Percentiles rank a stretch among this genome's conserved stretches.
Evolutionary conservation across 1,284 basidiomycete genomes (phyloP).

Genomic region (Apiotrichum montevideense): DNA sequence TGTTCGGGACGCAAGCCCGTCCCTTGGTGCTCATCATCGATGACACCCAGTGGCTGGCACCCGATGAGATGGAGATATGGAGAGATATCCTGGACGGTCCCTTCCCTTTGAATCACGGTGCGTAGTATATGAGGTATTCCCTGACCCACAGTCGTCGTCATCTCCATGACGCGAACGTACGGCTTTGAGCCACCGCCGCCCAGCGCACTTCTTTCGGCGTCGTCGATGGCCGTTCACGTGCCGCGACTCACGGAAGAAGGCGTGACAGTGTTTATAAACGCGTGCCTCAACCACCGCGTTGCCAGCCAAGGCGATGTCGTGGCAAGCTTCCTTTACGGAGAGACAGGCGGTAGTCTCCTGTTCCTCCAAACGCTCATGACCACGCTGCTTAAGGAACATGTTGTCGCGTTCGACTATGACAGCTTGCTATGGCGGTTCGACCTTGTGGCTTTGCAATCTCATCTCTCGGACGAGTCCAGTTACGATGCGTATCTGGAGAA

Average conservation of each 20-base stretch:
- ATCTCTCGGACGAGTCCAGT: constrained; percentile 23
- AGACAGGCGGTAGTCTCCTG: constrained; percentile 28
- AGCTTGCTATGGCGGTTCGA: constrained; percentile 28
- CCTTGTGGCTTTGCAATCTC: constrained; percentile 21
- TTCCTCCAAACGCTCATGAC: constrained; percentile 27
- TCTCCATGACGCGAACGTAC: constrained; percentile 17
- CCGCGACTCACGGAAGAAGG: constrained; percentile 24
- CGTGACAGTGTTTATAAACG: constrained; percentile 17
- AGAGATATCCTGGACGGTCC: background rate
- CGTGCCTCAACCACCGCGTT: constrained; percentile 21
- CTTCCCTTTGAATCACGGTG: background rate
- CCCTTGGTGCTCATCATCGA: constrained; percentile 40
- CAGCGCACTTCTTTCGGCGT: constrained; percentile 1
- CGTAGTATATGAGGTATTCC: background rate
- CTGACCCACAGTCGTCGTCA: constrained; percentile 17
- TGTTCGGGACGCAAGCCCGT: constrained; percentile 31
- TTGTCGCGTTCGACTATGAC: constrained; percentile 30
- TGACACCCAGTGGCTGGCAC: constrained; percentile 40
- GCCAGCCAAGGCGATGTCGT: constrained; percentile 13
- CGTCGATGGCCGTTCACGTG: constrained; percentile 12
- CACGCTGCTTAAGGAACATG: constrained; percentile 26
- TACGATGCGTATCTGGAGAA: constrained; percentile 29
- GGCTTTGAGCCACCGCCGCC: background rate
- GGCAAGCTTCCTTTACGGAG: constrained; percentile 25
- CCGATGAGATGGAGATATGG: constrained; percentile 28